Evolutionary conservation across 495 filamentous ascomycete species (phyloP).

Genomic region (Cairneyella variabilis): DNA sequence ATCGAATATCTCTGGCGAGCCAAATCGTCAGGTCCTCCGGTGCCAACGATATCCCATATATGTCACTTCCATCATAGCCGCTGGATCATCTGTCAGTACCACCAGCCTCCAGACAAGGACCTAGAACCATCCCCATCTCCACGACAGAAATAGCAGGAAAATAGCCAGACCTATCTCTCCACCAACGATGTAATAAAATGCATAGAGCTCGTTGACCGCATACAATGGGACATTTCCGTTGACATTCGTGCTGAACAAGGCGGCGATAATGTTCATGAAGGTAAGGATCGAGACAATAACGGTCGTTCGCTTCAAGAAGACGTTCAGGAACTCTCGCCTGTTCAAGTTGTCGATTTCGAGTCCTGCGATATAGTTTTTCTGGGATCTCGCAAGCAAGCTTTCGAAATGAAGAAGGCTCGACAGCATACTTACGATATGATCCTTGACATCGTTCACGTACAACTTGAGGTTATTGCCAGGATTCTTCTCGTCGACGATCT

Average conservation of each 20-base stretch:
- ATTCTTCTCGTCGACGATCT: slow-evolving; percentile 84
- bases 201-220: not conserved
- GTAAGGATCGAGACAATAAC: slow-evolving; percentile 86
- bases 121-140: slow-evolving; percentile 37
- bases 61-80: no score
- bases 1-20: no score
- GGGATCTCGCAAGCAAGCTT: slow-evolving; percentile 88
- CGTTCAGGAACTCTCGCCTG: slow-evolving; percentile 71
- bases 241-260: slow-evolving; percentile 96
- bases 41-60: no score
- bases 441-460: slow-evolving; percentile 92
- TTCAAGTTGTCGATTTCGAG: slow-evolving; percentile 79
- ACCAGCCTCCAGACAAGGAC: not conserved
- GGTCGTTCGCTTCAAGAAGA: slow-evolving; percentile 83
- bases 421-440: slow-evolving; percentile 98
- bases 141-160: slow-evolving; percentile 44
- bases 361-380: slow-evolving; percentile 91
- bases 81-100: no score
- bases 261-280: slow-evolving; percentile 89
- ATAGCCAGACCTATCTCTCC: slow-evolving; percentile 56
- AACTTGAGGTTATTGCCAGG: slow-evolving; percentile 89
- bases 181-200: slow-evolving; percentile 55
- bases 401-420: slow-evolving; percentile 89
- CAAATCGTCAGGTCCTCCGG: no score
- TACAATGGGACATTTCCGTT: slow-evolving; percentile 56